phyloP scores from a whole-genome alignment of 2,329 filamentous ascomycete genomes.

The Neonectria faginata region DNA sequence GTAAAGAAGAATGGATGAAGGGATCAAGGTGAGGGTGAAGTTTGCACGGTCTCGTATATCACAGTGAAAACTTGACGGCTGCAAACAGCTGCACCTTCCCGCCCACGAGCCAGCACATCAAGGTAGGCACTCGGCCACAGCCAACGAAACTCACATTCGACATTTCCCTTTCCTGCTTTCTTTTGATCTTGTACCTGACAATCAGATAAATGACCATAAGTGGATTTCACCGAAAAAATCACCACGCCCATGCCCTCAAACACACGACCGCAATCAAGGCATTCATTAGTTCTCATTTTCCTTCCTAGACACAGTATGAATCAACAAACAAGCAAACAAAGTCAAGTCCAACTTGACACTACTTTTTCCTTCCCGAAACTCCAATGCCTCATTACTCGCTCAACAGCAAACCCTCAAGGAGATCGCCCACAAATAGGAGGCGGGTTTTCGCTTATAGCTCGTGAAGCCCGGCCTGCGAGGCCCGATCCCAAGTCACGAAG shows the following conservation, averaged over 20 bases:
- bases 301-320: background rate
- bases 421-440: background rate
- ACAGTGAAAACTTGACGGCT: background rate
- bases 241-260: background rate
- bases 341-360: constrained; percentile 8
- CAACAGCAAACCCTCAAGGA: background rate
- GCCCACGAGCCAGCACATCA: background rate
- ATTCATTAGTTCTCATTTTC: background rate
- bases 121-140: background rate
- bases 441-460: constrained; percentile 23
- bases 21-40: background rate
- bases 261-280: background rate
- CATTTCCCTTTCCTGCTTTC: background rate
- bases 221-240: background rate
- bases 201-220: background rate
- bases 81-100: constrained; percentile 3
- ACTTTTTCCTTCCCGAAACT: constrained; percentile 34
- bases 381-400: constrained; percentile 8
- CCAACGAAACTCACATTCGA: background rate
- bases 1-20: background rate
- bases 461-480: constrained; percentile 12
- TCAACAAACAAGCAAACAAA: background rate
- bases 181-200: background rate
- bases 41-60: background rate
- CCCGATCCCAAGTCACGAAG: constrained; percentile 34